phyloP scores from a whole-genome alignment of 768 basidiomycete species.

The Saitozyma sp. region DNA sequence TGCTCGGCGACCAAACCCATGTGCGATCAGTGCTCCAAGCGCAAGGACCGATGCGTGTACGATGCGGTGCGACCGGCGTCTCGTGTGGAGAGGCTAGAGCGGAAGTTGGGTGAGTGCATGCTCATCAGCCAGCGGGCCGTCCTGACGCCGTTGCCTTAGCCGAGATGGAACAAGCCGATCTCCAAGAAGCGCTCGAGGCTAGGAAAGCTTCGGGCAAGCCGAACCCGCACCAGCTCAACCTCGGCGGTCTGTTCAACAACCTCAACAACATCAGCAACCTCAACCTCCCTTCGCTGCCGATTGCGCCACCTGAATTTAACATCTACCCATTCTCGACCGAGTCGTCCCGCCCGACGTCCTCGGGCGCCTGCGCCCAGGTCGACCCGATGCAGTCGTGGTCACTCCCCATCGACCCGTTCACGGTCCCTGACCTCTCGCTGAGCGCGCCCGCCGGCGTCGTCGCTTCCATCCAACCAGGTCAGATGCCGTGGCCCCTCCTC shows the following conservation, averaged over 20 bases:
- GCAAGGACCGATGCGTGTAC: conserved; percentile 39
- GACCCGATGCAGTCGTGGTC: no score
- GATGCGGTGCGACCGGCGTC: conserved; percentile 40
- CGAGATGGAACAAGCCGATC: conserved; percentile 34
- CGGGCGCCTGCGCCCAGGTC: background rate
- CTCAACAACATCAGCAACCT: background rate
- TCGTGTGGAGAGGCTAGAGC: conserved; percentile 35
- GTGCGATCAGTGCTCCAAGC: conserved; percentile 40
- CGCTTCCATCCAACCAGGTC: no score
- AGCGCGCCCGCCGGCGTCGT: no score
- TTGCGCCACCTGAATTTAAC: background rate
- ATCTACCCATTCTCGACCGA: background rate
- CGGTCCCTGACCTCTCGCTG: no score
- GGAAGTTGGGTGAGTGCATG: conserved; percentile 19
- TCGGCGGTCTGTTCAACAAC: background rate
- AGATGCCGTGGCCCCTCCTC: background rate
- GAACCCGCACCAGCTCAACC: background rate
- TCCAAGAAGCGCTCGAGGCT: conserved; percentile 12
- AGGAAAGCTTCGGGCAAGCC: conserved; percentile 7
- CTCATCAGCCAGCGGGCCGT: background rate
- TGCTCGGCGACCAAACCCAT: conserved; percentile 35
- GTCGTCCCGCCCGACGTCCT: background rate
- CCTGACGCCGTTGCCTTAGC: conserved; percentile 8
- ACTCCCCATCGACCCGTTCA: no score
- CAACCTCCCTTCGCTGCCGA: background rate